Conservation (phyloP, 2,329 filamentous ascomycete species). For the Zymoseptoria passerinii region DNA sequence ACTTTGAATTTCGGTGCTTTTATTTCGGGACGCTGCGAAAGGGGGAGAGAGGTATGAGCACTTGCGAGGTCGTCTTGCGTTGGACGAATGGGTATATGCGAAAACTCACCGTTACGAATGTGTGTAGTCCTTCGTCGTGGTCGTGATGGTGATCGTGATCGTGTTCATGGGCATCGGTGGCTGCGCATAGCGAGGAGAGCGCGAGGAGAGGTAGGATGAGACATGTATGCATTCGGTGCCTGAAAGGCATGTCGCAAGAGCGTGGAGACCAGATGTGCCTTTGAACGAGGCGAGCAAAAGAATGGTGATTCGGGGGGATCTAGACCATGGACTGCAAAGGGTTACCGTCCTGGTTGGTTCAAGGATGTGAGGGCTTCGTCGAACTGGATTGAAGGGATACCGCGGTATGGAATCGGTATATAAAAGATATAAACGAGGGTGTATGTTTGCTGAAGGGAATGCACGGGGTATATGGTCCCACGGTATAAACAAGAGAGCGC, state of each 20-base stretch:
- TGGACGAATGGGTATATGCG: neutral
- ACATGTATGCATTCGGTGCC: neutral
- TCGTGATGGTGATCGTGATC: conserved; percentile 4
- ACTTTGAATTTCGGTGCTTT: conserved; percentile 12
- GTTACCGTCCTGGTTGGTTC: neutral
- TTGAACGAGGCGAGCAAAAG: neutral
- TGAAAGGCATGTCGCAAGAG: neutral
- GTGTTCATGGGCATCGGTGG: conserved; percentile 1
- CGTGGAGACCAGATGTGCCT: neutral
- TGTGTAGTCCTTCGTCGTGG: conserved; percentile 5
- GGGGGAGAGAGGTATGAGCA: neutral
- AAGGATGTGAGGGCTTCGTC: neutral
- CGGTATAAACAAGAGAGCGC: too few species aligned
- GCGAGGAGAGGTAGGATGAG: neutral
- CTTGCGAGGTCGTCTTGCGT: neutral
- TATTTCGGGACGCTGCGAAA: conserved; percentile 13
- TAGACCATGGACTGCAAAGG: neutral
- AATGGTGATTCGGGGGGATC: neutral
- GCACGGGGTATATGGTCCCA: neutral
- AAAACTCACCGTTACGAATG: conserved; percentile 5
- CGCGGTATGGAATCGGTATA: neutral
- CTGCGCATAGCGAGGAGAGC: neutral
- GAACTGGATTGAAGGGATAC: neutral
- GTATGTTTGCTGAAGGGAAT: neutral
- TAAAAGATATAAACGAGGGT: neutral